Percentiles rank a stretch among this genome's conserved stretches.
Evolutionary conservation across 2,329 filamentous ascomycete genomes (phyloP).

Genomic region (Colletotrichum chlorophyti): DNA sequence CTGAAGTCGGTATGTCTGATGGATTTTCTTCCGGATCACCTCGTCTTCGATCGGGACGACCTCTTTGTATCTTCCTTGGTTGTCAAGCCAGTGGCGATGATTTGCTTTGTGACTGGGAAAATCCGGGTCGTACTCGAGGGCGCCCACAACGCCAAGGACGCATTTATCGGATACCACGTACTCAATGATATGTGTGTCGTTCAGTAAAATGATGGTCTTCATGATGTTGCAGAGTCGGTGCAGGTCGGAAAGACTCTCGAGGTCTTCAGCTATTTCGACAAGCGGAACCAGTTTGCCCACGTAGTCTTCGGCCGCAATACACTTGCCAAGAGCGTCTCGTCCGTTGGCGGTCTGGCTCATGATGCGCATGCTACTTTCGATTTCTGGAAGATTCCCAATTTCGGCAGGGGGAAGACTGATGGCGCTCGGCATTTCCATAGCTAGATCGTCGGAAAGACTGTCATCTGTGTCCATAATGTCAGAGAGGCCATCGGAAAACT

Average conservation of each 20-base stretch:
- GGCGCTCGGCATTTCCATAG: constrained; percentile 74
- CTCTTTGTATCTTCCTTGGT: constrained; percentile 92
- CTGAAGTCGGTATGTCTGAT: constrained; percentile 93
- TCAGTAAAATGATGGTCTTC: constrained; percentile 93
- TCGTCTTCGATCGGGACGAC: constrained; percentile 91
- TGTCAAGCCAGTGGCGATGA: constrained; percentile 89
- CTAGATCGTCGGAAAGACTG: constrained; percentile 82
- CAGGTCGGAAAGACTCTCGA: constrained; percentile 85
- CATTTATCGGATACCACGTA: constrained; percentile 89
- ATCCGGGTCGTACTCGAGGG: constrained; percentile 96
- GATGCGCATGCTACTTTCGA: constrained; percentile 83
- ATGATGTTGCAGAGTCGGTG: constrained; percentile 97
- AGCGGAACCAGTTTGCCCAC: constrained; percentile 86
- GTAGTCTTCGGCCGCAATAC: constrained; percentile 85
- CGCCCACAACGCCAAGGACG: constrained; percentile 90
- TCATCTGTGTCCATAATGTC: constrained; percentile 66
- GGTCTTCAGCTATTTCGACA: constrained; percentile 87
- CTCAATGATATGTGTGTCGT: constrained; percentile 95
- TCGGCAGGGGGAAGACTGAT: constrained; percentile 81
- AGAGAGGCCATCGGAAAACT: constrained; percentile 30
- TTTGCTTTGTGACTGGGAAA: constrained; percentile 98
- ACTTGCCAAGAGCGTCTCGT: constrained; percentile 86
- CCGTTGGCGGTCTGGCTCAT: constrained; percentile 77
- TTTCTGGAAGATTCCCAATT: constrained; percentile 81
- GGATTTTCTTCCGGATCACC: constrained; percentile 85